These are phyloP conservation scores for Hypomontagnella submonticulosa DNA, from an alignment of 495 filamentous ascomycete genomes.

Conservation along the genomic window DNA sequence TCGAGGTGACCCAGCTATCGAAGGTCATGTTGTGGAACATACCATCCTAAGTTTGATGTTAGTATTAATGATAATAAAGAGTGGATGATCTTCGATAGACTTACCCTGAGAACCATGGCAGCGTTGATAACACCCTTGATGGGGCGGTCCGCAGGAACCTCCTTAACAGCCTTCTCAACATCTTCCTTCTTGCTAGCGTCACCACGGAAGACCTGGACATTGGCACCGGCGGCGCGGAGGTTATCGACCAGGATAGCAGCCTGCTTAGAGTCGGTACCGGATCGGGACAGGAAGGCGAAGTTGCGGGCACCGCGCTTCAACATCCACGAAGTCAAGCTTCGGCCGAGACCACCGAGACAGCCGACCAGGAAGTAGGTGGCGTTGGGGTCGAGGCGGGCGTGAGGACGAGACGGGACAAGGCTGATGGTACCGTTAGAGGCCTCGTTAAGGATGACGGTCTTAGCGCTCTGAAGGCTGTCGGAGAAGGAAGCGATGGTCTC, in stretches of 20 bases:
- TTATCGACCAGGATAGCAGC: slow-evolving; percentile 22
- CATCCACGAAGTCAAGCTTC: slow-evolving; percentile 61
- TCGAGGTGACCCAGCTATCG: slow-evolving; percentile 46
- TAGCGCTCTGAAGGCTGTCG: slow-evolving; percentile 22
- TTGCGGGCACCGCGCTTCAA: slow-evolving; percentile 60
- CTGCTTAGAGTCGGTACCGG: slow-evolving; percentile 44
- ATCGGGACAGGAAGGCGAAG: slow-evolving; percentile 64
- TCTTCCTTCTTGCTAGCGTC: slow-evolving; percentile 30
- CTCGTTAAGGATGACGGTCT: slow-evolving; percentile 18
- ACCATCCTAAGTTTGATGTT: slow-evolving; percentile 44
- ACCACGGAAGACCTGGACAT: slow-evolving; percentile 27
- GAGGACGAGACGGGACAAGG: slow-evolving; percentile 1
- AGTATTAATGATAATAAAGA: background rate
- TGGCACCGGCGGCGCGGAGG: slow-evolving; percentile 21
- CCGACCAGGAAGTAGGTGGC: slow-evolving; percentile 64
- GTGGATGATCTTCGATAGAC: background rate
- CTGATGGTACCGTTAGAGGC: slow-evolving; percentile 34
- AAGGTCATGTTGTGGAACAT: slow-evolving; percentile 51
- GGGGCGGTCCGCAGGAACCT: slow-evolving; percentile 30
- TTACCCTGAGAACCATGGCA: slow-evolving; percentile 60
- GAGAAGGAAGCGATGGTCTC: slow-evolving; percentile 28
- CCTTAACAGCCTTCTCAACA: slow-evolving; percentile 18
- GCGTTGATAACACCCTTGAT: slow-evolving; percentile 63
- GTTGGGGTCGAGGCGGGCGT: slow-evolving; percentile 28
- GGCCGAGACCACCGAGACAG: slow-evolving; percentile 67